Conservation (phyloP, 495 filamentous ascomycete genomes). For the Neurospora terricola region DNA sequence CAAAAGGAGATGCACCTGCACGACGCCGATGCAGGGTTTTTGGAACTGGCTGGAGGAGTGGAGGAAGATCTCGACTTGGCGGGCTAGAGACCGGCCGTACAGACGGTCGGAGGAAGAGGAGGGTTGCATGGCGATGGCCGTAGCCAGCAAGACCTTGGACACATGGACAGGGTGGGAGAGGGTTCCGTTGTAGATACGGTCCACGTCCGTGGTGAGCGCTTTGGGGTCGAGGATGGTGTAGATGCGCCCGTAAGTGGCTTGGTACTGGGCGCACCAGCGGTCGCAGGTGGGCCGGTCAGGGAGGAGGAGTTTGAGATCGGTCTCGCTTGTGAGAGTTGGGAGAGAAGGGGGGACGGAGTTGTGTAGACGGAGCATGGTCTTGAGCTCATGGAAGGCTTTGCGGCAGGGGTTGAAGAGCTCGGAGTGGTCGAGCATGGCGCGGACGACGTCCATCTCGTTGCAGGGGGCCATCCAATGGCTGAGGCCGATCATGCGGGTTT, state of each 20-base stretch:
- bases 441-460: conserved; percentile 10
- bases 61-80: conserved; percentile 11
- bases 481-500: conserved; percentile 13
- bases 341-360: background rate
- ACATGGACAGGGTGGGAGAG: conserved; percentile 7
- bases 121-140: conserved; percentile 13
- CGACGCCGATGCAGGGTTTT: conserved; percentile 14
- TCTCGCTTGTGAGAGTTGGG: background rate
- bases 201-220: conserved; percentile 3
- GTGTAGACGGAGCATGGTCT: conserved; percentile 1
- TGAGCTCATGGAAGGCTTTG: conserved; percentile 12
- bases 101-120: conserved; percentile 5
- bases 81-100: conserved; percentile 5
- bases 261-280: conserved; percentile 6
- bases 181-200: conserved; percentile 3
- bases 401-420: conserved; percentile 8
- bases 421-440: conserved; percentile 11
- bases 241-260: conserved; percentile 8
- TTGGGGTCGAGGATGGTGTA: conserved; percentile 12
- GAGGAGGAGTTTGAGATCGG: conserved; percentile 1
- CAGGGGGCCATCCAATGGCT: conserved; percentile 17
- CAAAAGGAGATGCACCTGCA: conserved; percentile 11
- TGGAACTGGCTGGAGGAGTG: conserved; percentile 7
- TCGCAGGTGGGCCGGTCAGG: conserved; percentile 10
- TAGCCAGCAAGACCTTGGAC: conserved; percentile 7